Evolutionary conservation across 2,329 filamentous ascomycete genomes (phyloP), one percentile per base, ranked within the genome.

Genomic region (Sarocladium brachiariae): DNA sequence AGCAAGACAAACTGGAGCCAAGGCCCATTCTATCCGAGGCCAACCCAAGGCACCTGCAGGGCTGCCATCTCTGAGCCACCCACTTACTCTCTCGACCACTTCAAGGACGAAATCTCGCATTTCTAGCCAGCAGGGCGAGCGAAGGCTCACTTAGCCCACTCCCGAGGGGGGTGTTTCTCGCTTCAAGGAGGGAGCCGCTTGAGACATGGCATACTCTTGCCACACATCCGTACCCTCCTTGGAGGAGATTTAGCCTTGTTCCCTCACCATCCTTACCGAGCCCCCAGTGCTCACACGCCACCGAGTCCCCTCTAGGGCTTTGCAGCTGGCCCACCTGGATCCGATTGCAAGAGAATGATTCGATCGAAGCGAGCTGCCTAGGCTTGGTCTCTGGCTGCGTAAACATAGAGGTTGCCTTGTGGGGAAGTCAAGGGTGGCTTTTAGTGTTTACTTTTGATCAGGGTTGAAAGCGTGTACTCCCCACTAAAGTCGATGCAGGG

Each of bases 1-100:
- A 47, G 43, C 43, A 47, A 47, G 43, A 47, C 43, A 31, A 33
- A 19, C 3, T 33, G 21, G 39, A 30, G n/a, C 43, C 43, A 21
- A n/a, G 9, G 25, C 21, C 24, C 43, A 13, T 33, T 25, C 43
- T 23, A 33, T 23, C 9, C 43, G n/a, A 47, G 25, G 18, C 25
- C 43, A 47, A 21, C 43, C 25, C 43, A 47, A 47, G 25, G 27
- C 27, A 7, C 27, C 27, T 19, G 43, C 43, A 47, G 43, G 43
- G 43, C 43, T 47, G 25, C 43, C 43, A 47, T 47, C 25, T 33
- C 25, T 33, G 10, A 23, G 24, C 25, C 24, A 18, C 43, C 43
- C 27, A 13, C 25, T 10, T 21, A 7, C 43, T 33, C 14, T 47
- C 27, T 45, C 4, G 43, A 9, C 25, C 16, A 21, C 35, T 39